Base-by-base conservation (phyloP, 1,139 yeast species). In the Scheffersomyces insectosa region DNA sequence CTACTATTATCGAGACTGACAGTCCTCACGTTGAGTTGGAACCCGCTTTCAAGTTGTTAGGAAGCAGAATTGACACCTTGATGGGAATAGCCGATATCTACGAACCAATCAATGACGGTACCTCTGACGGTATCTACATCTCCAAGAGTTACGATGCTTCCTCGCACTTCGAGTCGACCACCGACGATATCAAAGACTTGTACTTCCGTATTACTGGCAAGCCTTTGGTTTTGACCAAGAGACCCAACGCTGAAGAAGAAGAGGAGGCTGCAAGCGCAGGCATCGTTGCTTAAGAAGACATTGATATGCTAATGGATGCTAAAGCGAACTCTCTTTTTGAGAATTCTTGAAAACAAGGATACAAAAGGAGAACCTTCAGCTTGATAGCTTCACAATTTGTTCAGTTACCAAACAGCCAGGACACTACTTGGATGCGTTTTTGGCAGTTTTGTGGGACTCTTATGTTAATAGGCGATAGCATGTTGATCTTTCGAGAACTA, bases 181-280 rank as follows among this genome's bases (percentile, higher is more conserved):
- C 99, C 38, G 98, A 93, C 63, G 99, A 93, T 64, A 96, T 93
- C 55, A 90, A 90, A 69, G 97, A 93, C 64, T 80, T 93, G 49
- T 55, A 95, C 69, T 83, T 85, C 68, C 82, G 99, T 66, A 85
- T 95, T 52, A 89, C 88, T 40, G 98, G 98, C 42, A 88, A 88
- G 66, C 96, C 96, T 16, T 78, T 93, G 59, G 95, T 88, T 28
- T 78, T 93, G 57, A 84, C 88, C 72, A 80, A 86, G 66, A 83
- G 95, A 60, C 75, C 80, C 36, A 74, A 79, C 39, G 80, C 70
- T 32, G 88, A 83, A 42, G 87, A 82, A 45, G 88, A 82, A 53
- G 82, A 77, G 39, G 70, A 40, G 10, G 47, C 34, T 4, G 20
- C 34, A 15, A 31, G 15, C 23, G 12, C 23, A 6, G 34, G 34